Evolutionary conservation across 495 filamentous ascomycete species (phyloP).

Genomic region (Penicillium malachiteum): DNA sequence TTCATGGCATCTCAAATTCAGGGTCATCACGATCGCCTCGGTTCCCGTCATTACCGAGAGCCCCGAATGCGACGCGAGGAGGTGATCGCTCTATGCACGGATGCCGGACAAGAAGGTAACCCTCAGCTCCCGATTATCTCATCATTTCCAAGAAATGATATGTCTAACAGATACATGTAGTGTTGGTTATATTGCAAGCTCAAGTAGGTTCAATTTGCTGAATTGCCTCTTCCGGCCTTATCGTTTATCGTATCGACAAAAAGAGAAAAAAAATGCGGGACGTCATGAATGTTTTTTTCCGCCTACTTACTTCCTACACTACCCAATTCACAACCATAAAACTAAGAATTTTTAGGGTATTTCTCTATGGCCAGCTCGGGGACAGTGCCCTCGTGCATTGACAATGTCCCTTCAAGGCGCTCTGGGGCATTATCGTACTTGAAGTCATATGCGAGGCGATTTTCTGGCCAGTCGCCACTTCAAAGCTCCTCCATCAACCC

Average conservation of each 20-base stretch:
- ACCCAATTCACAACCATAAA: not conserved
- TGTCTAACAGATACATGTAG: constrained; percentile 7
- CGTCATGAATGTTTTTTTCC: constrained; percentile 1
- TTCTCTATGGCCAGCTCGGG: constrained; percentile 9
- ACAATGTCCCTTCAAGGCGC: constrained; percentile 14
- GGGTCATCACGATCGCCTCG: constrained; percentile 7
- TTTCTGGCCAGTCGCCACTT: constrained; percentile 22
- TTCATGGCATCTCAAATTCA: constrained; percentile 1
- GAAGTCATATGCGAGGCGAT: constrained; percentile 17
- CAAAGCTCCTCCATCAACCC: constrained; percentile 28
- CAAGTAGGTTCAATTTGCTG: constrained; percentile 15
- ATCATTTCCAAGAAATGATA: constrained; percentile 1
- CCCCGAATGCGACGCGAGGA: constrained; percentile 6
- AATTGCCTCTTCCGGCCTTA: constrained; percentile 10
- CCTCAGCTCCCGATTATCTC: not conserved
- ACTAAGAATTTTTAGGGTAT: constrained; percentile 9
- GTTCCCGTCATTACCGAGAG: constrained; percentile 8
- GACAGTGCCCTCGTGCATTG: constrained; percentile 4
- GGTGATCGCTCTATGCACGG: constrained; percentile 7
- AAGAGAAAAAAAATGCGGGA: constrained; percentile 14
- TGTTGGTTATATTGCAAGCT: constrained; percentile 4
- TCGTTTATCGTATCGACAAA: constrained; percentile 19
- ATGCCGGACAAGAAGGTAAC: constrained; percentile 12
- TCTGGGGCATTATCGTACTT: constrained; percentile 14
- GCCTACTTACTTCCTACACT: not conserved